These are phyloP conservation scores for Wickerhamiella infanticola DNA, from an alignment of 1,139 yeast genomes.

Conservation along the genomic window DNA sequence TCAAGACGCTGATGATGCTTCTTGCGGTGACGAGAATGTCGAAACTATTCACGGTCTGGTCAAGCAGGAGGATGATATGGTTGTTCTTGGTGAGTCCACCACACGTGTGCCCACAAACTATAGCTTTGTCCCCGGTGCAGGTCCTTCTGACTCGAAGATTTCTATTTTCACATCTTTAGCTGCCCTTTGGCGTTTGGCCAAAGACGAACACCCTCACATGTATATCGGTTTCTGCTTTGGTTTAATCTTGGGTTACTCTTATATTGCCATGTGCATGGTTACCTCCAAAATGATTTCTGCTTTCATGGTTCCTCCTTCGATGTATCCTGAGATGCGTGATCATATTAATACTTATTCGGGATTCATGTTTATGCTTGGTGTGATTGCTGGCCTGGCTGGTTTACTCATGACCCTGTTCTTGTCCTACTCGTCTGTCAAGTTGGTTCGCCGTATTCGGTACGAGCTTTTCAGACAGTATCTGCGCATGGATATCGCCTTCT, in stretches of 20 bases:
- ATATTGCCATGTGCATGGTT: slow-evolving; percentile 27
- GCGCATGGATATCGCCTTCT: slow-evolving; percentile 72
- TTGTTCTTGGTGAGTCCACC: slow-evolving; percentile 8
- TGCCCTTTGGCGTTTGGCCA: slow-evolving; percentile 16
- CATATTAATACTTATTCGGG: slow-evolving; percentile 25
- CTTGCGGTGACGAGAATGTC: background rate
- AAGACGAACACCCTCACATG: slow-evolving; percentile 18
- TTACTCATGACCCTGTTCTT: slow-evolving; percentile 20
- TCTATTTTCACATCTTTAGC: slow-evolving; percentile 4
- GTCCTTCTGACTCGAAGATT: slow-evolving; percentile 5
- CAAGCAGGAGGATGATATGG: slow-evolving; percentile 12
- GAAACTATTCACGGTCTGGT: slow-evolving; percentile 1
- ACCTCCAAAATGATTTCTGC: slow-evolving; percentile 26
- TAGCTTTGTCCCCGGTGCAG: slow-evolving; percentile 12
- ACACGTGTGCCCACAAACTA: background rate
- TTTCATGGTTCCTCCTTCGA: slow-evolving; percentile 23
- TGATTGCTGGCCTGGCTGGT: slow-evolving; percentile 22
- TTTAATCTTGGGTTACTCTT: slow-evolving; percentile 26
- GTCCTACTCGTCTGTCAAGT: slow-evolving; percentile 19
- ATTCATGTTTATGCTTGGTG: slow-evolving; percentile 28
- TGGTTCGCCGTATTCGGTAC: slow-evolving; percentile 23
- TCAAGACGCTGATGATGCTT: background rate
- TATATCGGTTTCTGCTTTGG: slow-evolving; percentile 22
- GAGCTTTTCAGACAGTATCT: slow-evolving; percentile 26
- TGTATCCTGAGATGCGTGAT: slow-evolving; percentile 23